A percentile compares a stretch with the other conserved stretches of the same genome.
Evolutionary conservation across 2,329 filamentous ascomycete species (phyloP).

Genomic region (Passalora sequoiae): DNA sequence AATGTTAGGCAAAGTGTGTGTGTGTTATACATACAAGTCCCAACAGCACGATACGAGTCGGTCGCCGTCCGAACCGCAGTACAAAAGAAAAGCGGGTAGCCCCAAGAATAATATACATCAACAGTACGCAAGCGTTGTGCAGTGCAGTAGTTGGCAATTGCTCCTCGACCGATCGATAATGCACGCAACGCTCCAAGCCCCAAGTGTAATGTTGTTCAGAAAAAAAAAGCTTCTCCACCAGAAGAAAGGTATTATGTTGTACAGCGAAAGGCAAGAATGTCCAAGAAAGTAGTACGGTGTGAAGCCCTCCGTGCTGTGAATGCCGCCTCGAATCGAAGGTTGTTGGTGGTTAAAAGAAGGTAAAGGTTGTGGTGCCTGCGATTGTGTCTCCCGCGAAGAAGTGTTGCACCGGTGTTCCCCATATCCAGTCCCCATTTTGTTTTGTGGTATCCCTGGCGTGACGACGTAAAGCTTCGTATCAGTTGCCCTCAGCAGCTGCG

Average conservation of each 20-base stretch:
- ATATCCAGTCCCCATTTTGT: neutral
- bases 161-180: too few species aligned
- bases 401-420: neutral
- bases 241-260: constrained; percentile 4
- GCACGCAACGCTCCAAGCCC: too few species aligned
- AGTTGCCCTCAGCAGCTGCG: neutral
- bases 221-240: too few species aligned
- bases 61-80: too few species aligned
- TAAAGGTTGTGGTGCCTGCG: neutral
- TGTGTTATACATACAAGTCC: constrained; percentile 1
- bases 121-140: too few species aligned
- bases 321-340: constrained; percentile 3
- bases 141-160: too few species aligned
- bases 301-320: constrained; percentile 2
- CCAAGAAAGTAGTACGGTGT: constrained; percentile 2
- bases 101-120: too few species aligned
- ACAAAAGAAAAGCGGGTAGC: too few species aligned
- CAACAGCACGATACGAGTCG: too few species aligned
- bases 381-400: neutral
- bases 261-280: constrained; percentile 6
- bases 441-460: constrained; percentile 6
- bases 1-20: neutral
- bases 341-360: neutral
- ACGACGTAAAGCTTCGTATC: constrained; percentile 7
- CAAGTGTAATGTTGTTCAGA: too few species aligned